Conservation (phyloP, 441 rosid genomes). For the Gossypium gossypioides region DNA sequence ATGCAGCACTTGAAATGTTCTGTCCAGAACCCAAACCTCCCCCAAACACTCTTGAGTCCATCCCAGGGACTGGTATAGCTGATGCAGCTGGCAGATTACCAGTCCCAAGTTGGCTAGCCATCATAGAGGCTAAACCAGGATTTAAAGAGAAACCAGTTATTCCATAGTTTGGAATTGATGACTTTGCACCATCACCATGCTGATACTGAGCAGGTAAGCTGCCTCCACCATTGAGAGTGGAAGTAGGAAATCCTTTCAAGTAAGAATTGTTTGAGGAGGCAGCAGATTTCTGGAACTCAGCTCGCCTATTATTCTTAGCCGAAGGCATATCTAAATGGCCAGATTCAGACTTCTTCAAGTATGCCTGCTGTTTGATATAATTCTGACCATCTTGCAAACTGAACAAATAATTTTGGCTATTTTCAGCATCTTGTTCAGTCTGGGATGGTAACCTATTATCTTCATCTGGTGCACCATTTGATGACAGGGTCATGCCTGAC, state of each 20-base stretch:
- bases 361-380: slow-evolving; percentile 39
- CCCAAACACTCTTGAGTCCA: slow-evolving; percentile 52
- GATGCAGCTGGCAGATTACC: slow-evolving; percentile 42
- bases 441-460: slow-evolving; percentile 29
- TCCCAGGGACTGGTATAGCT: slow-evolving; percentile 45
- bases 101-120: slow-evolving; percentile 57
- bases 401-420: slow-evolving; percentile 47
- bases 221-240: slow-evolving; percentile 40
- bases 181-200: slow-evolving; percentile 39
- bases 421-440: slow-evolving; percentile 40
- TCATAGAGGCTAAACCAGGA: slow-evolving; percentile 56
- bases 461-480: slow-evolving; percentile 34
- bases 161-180: slow-evolving; percentile 39
- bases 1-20: slow-evolving; percentile 22
- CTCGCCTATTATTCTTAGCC: slow-evolving; percentile 37
- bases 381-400: slow-evolving; percentile 42
- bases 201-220: slow-evolving; percentile 49
- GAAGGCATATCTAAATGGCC: slow-evolving; percentile 40
- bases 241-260: slow-evolving; percentile 57
- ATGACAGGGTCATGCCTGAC: slow-evolving; percentile 57
- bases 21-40: slow-evolving; percentile 47
- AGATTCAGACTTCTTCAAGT: slow-evolving; percentile 37
- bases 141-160: slow-evolving; percentile 41
- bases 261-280: slow-evolving; percentile 31
- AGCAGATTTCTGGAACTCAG: slow-evolving; percentile 34